Evolutionary conservation across 306 rosid species (phyloP), one percentile per base, ranked within the genome.

Genomic region (Corylus heterophylla): DNA sequence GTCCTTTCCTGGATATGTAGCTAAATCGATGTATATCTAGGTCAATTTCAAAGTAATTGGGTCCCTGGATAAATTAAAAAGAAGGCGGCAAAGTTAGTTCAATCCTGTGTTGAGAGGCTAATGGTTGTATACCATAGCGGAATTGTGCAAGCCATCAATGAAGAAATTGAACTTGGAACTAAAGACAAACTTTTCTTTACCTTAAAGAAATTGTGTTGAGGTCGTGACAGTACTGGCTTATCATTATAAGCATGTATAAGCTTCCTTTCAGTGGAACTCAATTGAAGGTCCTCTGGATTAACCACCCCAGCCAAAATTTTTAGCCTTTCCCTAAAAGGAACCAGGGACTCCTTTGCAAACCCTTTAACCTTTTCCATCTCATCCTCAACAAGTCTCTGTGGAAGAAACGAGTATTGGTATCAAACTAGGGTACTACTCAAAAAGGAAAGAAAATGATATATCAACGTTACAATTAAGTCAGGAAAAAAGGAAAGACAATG

Each of bases 191-290:
- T 55, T 71, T 12, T 56, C 18, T 56, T 29, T 82, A 94, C 98
- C 97, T 56, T 78, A 81, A 79, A 89, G 89, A 94, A 94, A 16
- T 74, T 82, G 73, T 94, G 98, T 73, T 94, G 98, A 78, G 98
- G 98, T 25, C 98, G 93, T 0, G 98, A 94, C 27, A 94, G 92
- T 78, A 94, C 98, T 18, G 98, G 97, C 86, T 94, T 92, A 82
- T 92, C 93, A 78, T 94, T 94, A 70, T 94, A 92, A 75, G 92
- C 89, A 73, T 75, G 42, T 17, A 94, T 75, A n/a, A 94, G 94
- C 83, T 89, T 94, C 78, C 61, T 94, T 83, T 91, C 98, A 2
- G 98, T 56, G 10, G 92, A 82, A 80, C 89, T 83, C 78, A 94
- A 71, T 58, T 70, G 74, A 62, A 94, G 95, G 31, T 94, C 97